Conservation (phyloP, 768 basidiomycete genomes). For the Mycena capillaripes region DNA sequence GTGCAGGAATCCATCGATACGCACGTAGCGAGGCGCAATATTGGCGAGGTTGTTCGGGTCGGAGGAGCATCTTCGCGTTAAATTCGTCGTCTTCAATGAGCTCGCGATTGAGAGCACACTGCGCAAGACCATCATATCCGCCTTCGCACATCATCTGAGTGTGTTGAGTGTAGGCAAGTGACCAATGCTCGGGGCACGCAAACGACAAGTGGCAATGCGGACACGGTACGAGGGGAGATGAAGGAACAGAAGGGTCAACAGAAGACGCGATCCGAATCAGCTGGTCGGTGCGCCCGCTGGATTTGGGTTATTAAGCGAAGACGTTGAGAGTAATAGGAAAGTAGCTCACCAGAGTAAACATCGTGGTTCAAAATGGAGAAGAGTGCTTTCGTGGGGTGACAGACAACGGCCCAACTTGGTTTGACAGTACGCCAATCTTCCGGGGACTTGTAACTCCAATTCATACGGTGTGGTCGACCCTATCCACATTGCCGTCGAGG, state of each 20-base stretch:
- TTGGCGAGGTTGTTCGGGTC: background rate
- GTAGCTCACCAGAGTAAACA: background rate
- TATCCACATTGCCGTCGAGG: background rate
- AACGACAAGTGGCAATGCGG: constrained; percentile 44
- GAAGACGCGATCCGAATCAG: background rate
- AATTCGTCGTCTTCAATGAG: constrained; percentile 38
- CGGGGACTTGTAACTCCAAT: background rate
- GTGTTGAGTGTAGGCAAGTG: constrained; percentile 38
- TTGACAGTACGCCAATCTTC: background rate
- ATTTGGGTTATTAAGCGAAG: background rate
- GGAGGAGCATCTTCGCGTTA: background rate
- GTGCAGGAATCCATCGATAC: constrained; percentile 11
- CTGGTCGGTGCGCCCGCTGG: background rate
- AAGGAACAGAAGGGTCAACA: background rate
- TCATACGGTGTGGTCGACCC: background rate
- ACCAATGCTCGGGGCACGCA: constrained; percentile 47
- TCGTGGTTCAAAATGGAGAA: background rate
- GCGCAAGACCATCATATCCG: constrained; percentile 42
- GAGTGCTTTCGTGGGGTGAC: background rate
- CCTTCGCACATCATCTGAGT: constrained; percentile 36
- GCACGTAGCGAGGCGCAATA: background rate
- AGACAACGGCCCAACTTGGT: background rate
- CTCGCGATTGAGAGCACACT: constrained; percentile 46
- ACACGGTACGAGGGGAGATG: constrained; percentile 40
- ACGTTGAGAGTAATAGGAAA: background rate